These are phyloP conservation scores for Phytopythium montanum DNA, from an alignment of 352 stramenopile species.

Conservation along the genomic window DNA sequence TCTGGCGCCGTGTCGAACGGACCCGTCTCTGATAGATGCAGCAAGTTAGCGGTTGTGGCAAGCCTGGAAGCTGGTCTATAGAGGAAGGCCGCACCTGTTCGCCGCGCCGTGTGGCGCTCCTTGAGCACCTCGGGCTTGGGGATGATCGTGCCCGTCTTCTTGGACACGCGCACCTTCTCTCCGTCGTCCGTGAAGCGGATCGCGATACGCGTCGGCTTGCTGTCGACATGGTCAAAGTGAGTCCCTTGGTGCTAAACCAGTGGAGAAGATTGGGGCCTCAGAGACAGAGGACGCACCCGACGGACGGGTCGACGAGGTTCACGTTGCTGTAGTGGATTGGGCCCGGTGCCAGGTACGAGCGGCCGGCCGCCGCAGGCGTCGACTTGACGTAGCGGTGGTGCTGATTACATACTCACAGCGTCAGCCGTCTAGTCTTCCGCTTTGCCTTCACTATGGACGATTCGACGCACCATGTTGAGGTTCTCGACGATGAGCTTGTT, in stretches of 20 bases:
- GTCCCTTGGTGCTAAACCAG: no score
- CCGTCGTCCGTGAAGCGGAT: constrained; percentile 90
- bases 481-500: constrained; percentile 85
- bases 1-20: constrained; percentile 77
- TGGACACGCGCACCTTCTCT: constrained; percentile 94
- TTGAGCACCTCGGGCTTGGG: constrained; percentile 91
- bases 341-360: constrained; percentile 76
- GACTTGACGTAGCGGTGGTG: constrained; percentile 82
- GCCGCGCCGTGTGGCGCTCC: constrained; percentile 77
- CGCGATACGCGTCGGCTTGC: constrained; percentile 71
- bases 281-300: constrained; percentile 25
- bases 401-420: constrained; percentile 12
- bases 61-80: background rate
- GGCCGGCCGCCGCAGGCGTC: constrained; percentile 57
- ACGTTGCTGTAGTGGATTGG: constrained; percentile 89
- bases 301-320: constrained; percentile 79
- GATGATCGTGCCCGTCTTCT: constrained; percentile 95
- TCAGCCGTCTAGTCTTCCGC: background rate
- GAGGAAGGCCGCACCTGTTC: constrained; percentile 44
- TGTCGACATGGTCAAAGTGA: constrained; percentile 1
- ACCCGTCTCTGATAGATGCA: constrained; percentile 51
- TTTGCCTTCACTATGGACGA: no score
- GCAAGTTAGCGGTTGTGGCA: constrained; percentile 8
- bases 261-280: background rate
- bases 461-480: constrained; percentile 84